A percentile compares a stretch with the other conserved stretches of the same genome.
Evolutionary conservation across 169 alveolate species (phyloP).

Genomic region (Perkinsus chesapeaki): DNA sequence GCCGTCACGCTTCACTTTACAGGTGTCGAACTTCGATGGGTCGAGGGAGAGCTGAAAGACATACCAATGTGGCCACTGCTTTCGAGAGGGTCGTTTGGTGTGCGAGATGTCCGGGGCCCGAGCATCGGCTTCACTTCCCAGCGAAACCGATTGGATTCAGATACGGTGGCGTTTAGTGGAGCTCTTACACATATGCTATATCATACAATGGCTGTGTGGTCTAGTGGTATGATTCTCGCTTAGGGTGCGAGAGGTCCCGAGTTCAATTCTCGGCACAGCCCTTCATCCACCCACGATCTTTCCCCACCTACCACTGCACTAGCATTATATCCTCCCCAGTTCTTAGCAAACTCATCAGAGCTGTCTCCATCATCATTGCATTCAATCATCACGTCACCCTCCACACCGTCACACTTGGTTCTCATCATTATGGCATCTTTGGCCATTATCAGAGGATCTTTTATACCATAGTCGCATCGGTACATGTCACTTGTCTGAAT

Average conservation of each 20-base stretch:
- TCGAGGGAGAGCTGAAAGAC: neutral
- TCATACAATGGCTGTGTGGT: neutral
- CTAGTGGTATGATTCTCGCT: neutral
- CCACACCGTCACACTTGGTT: neutral
- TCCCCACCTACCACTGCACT: neutral
- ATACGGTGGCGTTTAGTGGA: too few relatives aligned
- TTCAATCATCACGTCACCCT: neutral
- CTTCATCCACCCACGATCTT: neutral
- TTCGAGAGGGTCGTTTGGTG: too few relatives aligned
- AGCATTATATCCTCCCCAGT: neutral
- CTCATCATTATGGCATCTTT: neutral
- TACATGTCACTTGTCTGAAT: neutral
- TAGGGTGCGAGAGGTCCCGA: neutral
- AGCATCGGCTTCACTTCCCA: too few relatives aligned
- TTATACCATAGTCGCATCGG: neutral
- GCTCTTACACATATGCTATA: too few relatives aligned
- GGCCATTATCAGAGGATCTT: neutral
- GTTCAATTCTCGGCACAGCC: neutral
- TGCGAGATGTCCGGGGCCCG: too few relatives aligned
- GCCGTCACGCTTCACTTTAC: neutral
- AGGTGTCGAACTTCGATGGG: neutral
- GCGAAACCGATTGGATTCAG: too few relatives aligned
- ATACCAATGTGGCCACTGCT: neutral
- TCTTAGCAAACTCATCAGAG: neutral
- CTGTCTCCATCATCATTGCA: neutral